Evolutionary conservation across 2,329 filamentous ascomycete species (phyloP), one percentile per base, ranked within the genome.

Genomic region (Calonectria pauciramosa): DNA sequence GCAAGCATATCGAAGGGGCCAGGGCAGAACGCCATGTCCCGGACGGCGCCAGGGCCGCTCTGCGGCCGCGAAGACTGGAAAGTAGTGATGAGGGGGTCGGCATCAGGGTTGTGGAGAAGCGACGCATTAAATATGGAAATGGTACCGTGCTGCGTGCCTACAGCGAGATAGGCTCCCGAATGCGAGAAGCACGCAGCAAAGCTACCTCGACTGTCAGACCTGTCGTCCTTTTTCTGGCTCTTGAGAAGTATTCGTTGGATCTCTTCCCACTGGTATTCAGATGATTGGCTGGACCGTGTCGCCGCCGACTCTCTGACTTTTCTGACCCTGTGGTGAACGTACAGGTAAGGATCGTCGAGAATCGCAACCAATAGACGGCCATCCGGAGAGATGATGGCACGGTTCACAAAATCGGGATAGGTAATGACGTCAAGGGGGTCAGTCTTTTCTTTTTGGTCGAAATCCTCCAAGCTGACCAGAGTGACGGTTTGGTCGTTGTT

Each of bases 401-500:
- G 95, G 81, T 99, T 99, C 87, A 99, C 96, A 77, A 93, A 94
- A 82, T 96, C 94, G 7, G 94, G 93, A 77, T 98, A 93, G 5
- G 91, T 89, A 68, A 98, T 87, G 54, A 93, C 90, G 70, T 94
- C 92, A 28, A 97, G 86, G 44, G 94, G 88, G 74, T 94, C 89
- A 18, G 85, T 84, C 63, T 84, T 84, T 20, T 86, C 84, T 56
- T 83, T 83, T 41, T 80, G 80, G 5, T 86, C 85, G 67, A 92
- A 91, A 68, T 93, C 91, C 34, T 91, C 88, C 26, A 99, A 87
- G 64, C 93, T 94, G 82, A 97, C 95, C n/a, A 98, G 87, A 34
- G 94, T 93, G 71, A 99, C 94, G 1, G 94, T 95, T 83, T 93
- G 94, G 86, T 99, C 97, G 83, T 99, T 99, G 86, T 98, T 98